Conservation (phyloP, 768 basidiomycete genomes). For the Rhizopogon sp. region DNA sequence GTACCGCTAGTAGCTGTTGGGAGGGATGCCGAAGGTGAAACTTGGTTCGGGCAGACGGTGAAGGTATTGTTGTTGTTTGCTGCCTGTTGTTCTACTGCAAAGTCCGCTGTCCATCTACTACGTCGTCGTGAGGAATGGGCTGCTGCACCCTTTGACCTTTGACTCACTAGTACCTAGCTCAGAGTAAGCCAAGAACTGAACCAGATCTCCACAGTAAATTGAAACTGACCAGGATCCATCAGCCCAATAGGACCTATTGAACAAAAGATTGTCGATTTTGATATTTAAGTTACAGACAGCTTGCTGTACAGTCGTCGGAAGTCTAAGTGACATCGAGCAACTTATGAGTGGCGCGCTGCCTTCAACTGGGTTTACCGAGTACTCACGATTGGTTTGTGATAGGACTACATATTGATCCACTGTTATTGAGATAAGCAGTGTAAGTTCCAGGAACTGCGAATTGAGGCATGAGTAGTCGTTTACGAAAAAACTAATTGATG, state of each 20-base stretch:
- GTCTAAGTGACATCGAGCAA: background rate
- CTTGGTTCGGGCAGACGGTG: conserved; percentile 15
- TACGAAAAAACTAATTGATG: background rate
- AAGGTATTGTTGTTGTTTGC: conserved; percentile 21
- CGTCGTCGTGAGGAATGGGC: background rate
- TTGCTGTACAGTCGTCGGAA: conserved; percentile 14
- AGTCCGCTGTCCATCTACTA: conserved; percentile 17
- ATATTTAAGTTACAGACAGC: conserved; percentile 18
- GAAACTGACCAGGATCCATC: conserved; percentile 13
- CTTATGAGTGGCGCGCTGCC: background rate
- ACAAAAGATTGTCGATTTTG: conserved; percentile 9
- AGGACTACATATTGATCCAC: background rate
- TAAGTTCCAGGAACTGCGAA: conserved; percentile 15
- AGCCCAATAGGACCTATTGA: conserved; percentile 10
- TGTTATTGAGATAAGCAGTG: conserved; percentile 7
- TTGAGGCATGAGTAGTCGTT: background rate
- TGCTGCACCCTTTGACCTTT: background rate
- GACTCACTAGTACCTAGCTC: conserved; percentile 6
- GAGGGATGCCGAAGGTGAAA: conserved; percentile 5
- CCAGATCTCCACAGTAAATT: background rate
- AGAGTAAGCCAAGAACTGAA: background rate
- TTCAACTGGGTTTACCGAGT: background rate
- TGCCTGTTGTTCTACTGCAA: conserved; percentile 9
- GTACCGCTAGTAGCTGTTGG: background rate
- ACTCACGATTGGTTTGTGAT: conserved; percentile 4